Conservation (phyloP, 2,329 filamentous ascomycete species). For the Trichoderma oligosporum region DNA sequence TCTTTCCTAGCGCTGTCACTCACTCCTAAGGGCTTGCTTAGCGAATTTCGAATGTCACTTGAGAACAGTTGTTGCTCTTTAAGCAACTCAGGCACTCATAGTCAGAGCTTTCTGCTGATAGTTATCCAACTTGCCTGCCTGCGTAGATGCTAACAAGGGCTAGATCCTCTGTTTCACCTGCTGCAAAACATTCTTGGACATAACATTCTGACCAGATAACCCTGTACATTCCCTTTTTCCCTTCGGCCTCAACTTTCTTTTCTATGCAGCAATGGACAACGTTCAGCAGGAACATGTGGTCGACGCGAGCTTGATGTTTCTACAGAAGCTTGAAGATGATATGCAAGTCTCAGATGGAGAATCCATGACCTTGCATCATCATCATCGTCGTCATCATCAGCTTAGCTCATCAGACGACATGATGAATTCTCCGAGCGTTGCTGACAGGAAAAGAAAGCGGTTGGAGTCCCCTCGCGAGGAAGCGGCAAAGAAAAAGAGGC, state of each 20-base stretch:
- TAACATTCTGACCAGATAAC: neutral
- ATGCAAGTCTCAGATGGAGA: neutral
- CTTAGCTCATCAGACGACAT: neutral
- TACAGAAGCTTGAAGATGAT: neutral
- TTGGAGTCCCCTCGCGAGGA: neutral
- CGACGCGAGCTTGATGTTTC: neutral
- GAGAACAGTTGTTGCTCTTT: neutral
- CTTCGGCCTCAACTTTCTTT: neutral
- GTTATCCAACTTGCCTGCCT: neutral
- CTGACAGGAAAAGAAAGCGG: slow-evolving; percentile 17
- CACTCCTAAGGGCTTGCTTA: no score
- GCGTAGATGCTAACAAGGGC: neutral
- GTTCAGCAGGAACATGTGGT: neutral
- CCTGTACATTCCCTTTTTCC: neutral
- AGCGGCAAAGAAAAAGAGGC: slow-evolving; percentile 17
- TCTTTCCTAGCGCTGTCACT: no score
- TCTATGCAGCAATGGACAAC: slow-evolving; percentile 2
- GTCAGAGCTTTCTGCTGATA: neutral
- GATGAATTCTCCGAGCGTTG: neutral
- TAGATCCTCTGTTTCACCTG: neutral
- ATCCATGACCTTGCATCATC: neutral
- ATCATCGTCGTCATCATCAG: no score
- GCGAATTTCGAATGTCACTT: neutral
- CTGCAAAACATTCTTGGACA: neutral
- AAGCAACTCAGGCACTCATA: neutral